Evolutionary conservation across 768 basidiomycete species (phyloP).

Genomic region (Termitomyces sp.): DNA sequence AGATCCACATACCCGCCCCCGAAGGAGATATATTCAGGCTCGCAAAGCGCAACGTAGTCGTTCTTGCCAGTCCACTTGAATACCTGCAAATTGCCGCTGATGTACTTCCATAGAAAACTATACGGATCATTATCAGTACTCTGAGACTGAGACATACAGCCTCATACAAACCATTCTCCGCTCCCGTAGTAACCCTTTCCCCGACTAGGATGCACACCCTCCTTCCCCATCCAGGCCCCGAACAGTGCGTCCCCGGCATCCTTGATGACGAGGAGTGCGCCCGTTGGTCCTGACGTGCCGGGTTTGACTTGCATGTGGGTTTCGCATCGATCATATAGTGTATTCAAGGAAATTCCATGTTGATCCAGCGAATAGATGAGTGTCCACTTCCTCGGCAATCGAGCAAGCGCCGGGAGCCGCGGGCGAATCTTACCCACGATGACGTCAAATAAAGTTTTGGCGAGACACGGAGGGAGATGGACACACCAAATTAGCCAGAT

Average conservation of each 20-base stretch:
- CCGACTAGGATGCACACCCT: conserved; percentile 58
- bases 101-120: conserved; percentile 78
- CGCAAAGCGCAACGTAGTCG: conserved; percentile 86
- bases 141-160: background rate
- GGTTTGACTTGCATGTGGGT: conserved; percentile 27
- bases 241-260: conserved; percentile 67
- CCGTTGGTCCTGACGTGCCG: conserved; percentile 25
- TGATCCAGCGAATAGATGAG: conserved; percentile 91
- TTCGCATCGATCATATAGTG: conserved; percentile 72
- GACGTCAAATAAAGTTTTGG: background rate
- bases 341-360: conserved; percentile 89
- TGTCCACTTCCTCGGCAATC: conserved; percentile 69
- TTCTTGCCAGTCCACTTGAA: conserved; percentile 88
- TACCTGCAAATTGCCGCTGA: conserved; percentile 47
- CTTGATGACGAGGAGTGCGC: conserved; percentile 59
- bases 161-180: conserved; percentile 73
- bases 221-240: conserved; percentile 83
- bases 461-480: background rate
- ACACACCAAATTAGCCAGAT: conserved; percentile 61
- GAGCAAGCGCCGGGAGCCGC: conserved; percentile 68
- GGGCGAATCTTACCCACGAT: conserved; percentile 54
- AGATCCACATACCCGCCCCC: conserved; percentile 77
- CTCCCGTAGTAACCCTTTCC: conserved; percentile 78
- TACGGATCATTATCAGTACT: background rate
- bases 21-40: conserved; percentile 76